Base-by-base conservation (phyloP, 805 yeast species). In the Candida wancherniae region DNA sequence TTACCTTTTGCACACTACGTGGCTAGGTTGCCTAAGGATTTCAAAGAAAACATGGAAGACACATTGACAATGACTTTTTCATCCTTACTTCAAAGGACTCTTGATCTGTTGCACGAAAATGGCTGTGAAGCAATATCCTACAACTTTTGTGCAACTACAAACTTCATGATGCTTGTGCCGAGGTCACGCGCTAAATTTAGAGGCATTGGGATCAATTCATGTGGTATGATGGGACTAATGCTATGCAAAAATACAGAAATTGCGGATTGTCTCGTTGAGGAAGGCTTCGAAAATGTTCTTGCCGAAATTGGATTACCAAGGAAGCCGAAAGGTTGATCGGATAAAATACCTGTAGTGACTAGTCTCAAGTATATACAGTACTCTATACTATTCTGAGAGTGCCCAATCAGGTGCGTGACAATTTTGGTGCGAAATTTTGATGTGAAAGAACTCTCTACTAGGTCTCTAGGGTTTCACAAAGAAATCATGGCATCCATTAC, bases 151-250 rank as follows among this genome's bases (percentile, higher is more conserved):
- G 75, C 90, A 71, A 86, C 94, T 28, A 76, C 77, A 28, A 71
- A 76, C 31, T 90, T 92, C 84, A 74, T 90, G 60, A 74, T 87
- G 74, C 55, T 84, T 14, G 80, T 87, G n/a, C 97, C 98, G 11
- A 73, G 97, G 48, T 63, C 80, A 2, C 48, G 53, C 11, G 79
- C 81, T 1, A 63, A 59, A 29, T 77, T 67, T 47, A 67, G 69
- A 24, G 63, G 63, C 6, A 46, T 79, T 18, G 82, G 90, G 36
- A 70, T 87, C 44, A 90, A 90, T 51, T 70, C 95, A 0, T 72
- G 86, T 26, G 97, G 94, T 0, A 75, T 73, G 37, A 65, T 84
- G 39, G 97, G 97, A 1, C 57, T 90, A 42, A 52, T 88, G 29
- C 67, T 84, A 35, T 88, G 87, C 30, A 88, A 84, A 55, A 69